These are phyloP conservation scores for Mortierella hygrophila DNA, from an alignment of 192 early-diverging fungal species.

Conservation along the genomic window DNA sequence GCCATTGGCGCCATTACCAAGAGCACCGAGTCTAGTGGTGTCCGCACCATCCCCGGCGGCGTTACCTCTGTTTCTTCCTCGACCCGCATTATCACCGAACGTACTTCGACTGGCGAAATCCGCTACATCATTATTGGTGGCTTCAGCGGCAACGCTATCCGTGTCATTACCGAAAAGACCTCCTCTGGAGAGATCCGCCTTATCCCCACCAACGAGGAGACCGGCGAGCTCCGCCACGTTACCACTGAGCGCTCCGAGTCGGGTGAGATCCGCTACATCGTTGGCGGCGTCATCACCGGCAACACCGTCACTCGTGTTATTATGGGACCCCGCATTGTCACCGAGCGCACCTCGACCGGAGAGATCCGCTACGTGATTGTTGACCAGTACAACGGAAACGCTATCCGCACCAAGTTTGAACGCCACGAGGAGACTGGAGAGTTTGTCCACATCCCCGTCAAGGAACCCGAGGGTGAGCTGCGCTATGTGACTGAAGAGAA, in stretches of 20 bases:
- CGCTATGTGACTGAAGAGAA: conserved; percentile 52
- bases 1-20: conserved; percentile 14
- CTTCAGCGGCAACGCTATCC: conserved; percentile 51
- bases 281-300: conserved; percentile 33
- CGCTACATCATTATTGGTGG: conserved; percentile 53
- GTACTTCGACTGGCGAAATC: conserved; percentile 50
- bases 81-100: conserved; percentile 51
- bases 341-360: conserved; percentile 48
- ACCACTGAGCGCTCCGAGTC: conserved; percentile 36
- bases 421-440: conserved; percentile 51
- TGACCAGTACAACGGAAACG: conserved; percentile 53
- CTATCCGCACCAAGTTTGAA: conserved; percentile 57
- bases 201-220: conserved; percentile 49
- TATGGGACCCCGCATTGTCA: conserved; percentile 51
- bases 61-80: conserved; percentile 24
- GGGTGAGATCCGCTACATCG: conserved; percentile 47
- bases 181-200: conserved; percentile 40
- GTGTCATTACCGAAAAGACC: conserved; percentile 35
- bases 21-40: conserved; percentile 29
- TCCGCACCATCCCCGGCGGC: conserved; percentile 40
- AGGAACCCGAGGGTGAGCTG: conserved; percentile 56
- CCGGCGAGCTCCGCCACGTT: conserved; percentile 41
- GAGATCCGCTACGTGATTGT: conserved; percentile 55
- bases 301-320: conserved; percentile 42
- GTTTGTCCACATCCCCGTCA: conserved; percentile 53